Base-by-base conservation (phyloP, 192 early-diverging fungal species). In the Rhizophagus prolifer region DNA sequence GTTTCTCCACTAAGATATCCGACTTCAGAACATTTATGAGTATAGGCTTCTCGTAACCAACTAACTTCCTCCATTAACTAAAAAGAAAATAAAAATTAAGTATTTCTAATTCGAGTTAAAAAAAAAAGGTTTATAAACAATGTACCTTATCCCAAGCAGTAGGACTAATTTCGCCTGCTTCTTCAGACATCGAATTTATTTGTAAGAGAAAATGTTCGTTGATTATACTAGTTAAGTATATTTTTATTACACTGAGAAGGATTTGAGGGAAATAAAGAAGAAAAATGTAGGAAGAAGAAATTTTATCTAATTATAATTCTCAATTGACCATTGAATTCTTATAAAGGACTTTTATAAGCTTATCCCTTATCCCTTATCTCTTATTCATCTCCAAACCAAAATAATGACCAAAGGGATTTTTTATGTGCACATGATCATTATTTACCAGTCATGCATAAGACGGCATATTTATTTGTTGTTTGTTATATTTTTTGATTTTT, bases 51-150 rank as follows among this genome's bases (percentile, higher is more conserved):
- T 63, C 61, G 23, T 30, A 63, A 28, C 61, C 61, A 63, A 25
- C 12, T 63, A 63, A 63, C 61, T 63, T 63, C 61, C 16, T 63
- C 61, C 25, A 63, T 30, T 14, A 63, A 63, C 61, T 63, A 63
- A 54, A 54, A 21, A 21, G 21, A 19, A 19, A 34, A 34, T 34
- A 14, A 50, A 50, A 16, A n/a, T n/a, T n/a, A 50, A 14, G 16
- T 54, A 54, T 16, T 54, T 50, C 8, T 54, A 54, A 21, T 19
- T 54, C 5, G 50, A 54, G 1, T 21, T 4, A 0, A 19, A 54
- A 54, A 16, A 19, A 50, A 50, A 50, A 19, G 13, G 0, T 7
- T n/a, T 19, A 21, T 54, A 54, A 54, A 19, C 4, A 21, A 54
- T 21, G 0, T 54, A 54, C 50, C 7, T 54, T 54, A 21, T 54